Evolutionary conservation across 176 grass and related monocot genomes (phyloP).

Genomic region (Carex pumila): DNA sequence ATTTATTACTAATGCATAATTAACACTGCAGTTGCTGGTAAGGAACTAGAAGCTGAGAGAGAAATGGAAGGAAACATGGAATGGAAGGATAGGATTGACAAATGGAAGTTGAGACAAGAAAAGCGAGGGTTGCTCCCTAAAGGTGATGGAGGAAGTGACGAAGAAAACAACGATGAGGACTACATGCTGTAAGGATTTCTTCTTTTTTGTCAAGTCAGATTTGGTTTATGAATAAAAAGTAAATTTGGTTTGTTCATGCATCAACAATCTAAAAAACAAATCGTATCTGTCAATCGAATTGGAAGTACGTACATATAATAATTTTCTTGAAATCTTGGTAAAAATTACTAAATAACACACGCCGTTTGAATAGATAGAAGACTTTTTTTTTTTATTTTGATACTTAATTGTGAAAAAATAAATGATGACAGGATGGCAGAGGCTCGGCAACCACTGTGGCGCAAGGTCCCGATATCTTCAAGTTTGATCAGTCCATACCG

Average conservation of each 20-base stretch:
- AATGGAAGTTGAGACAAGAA: conserved; percentile 89
- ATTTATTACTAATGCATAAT: background rate
- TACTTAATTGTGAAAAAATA: background rate
- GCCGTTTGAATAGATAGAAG: background rate
- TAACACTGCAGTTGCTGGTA: conserved; percentile 56
- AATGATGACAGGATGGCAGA: conserved; percentile 50
- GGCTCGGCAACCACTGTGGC: conserved; percentile 84
- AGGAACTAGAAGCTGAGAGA: conserved; percentile 82
- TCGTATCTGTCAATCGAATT: background rate
- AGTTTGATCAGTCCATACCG: conserved; percentile 93
- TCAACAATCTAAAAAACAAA: background rate
- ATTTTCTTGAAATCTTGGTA: background rate
- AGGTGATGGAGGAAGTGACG: conserved; percentile 50
- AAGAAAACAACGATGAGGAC: conserved; percentile 62
- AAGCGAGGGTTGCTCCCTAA: conserved; percentile 64
- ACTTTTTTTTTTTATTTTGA: background rate
- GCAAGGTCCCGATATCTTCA: conserved; percentile 88
- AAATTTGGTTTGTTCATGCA: background rate
- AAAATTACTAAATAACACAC: background rate
- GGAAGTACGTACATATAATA: background rate
- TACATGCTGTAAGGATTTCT: conserved; percentile 54
- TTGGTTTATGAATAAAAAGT: background rate
- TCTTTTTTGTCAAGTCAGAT: background rate
- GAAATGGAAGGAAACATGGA: conserved; percentile 91
- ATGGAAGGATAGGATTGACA: conserved; percentile 97